Conservation (phyloP, 176 grass and related monocot species). For the Carex kokanica region DNA sequence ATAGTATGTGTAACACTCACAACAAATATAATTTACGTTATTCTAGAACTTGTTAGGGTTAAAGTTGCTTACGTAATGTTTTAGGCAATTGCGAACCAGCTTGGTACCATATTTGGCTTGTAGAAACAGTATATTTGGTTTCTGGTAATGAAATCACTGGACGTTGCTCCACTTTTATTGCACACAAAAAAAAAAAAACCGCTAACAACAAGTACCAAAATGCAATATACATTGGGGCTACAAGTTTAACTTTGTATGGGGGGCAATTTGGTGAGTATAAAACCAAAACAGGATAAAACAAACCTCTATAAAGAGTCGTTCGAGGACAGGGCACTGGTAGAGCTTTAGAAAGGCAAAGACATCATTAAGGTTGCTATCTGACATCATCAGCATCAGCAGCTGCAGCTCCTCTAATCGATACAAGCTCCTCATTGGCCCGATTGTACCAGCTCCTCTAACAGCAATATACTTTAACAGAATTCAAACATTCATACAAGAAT, state of each 20-base stretch:
- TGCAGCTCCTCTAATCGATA: constrained; percentile 60
- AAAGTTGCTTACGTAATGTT: too few species aligned
- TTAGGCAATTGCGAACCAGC: too few species aligned
- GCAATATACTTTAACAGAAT: constrained; percentile 49
- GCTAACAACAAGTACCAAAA: background rate
- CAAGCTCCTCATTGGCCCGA: constrained; percentile 38
- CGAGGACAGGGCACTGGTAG: constrained; percentile 49
- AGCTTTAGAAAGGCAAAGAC: constrained; percentile 73
- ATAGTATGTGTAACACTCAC: background rate
- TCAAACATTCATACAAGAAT: background rate
- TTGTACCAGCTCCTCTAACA: constrained; percentile 24
- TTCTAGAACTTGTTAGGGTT: too few species aligned
- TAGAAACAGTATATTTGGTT: too few species aligned
- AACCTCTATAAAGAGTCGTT: constrained; percentile 86
- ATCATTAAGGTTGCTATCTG: constrained; percentile 72
- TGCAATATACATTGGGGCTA: background rate
- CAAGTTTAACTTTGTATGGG: background rate
- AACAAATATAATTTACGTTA: background rate
- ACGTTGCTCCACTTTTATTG: too few species aligned
- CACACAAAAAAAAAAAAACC: too few species aligned
- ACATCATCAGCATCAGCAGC: constrained; percentile 74
- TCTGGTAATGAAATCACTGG: too few species aligned
- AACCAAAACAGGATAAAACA: background rate
- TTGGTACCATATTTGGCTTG: too few species aligned
- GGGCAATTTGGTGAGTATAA: background rate